Percentiles rank a stretch among this genome's conserved stretches.
phyloP scores from a whole-genome alignment of 345 rosid species.

The Raphanus raphanistrum region DNA sequence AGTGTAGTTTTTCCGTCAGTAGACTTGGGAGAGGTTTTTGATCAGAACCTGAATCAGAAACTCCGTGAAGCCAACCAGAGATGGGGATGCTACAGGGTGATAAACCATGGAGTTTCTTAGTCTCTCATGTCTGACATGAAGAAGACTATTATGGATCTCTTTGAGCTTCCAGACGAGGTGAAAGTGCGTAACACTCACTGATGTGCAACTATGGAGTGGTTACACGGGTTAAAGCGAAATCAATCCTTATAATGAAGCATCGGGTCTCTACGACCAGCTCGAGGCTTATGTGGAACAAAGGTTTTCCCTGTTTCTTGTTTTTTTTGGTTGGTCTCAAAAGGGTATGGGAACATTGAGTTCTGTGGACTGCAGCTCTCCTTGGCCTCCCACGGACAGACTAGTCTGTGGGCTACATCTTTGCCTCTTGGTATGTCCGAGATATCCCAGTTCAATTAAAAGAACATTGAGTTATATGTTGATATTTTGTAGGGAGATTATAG shows the following conservation, averaged over 20 bases:
- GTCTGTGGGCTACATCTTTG: too few relatives aligned
- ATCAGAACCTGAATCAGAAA: constrained; percentile 44
- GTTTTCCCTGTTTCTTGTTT: constrained; percentile 23
- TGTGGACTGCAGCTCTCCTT: too few relatives aligned
- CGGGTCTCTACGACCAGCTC: constrained; percentile 73
- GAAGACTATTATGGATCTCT: constrained; percentile 54
- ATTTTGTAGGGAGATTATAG: constrained; percentile 45
- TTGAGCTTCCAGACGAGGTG: constrained; percentile 64
- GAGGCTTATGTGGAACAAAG: constrained; percentile 67
- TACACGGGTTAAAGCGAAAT: constrained; percentile 42
- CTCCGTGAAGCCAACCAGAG: constrained; percentile 57
- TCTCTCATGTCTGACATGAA: constrained; percentile 65
- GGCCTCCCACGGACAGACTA: too few relatives aligned
- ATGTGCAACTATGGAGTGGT: constrained; percentile 73
- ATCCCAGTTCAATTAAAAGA: too few relatives aligned
- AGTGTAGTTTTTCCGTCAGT: constrained; percentile 42
- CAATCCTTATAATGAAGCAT: constrained; percentile 83
- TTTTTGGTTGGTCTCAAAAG: background rate
- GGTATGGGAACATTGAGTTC: background rate
- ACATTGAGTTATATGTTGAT: background rate
- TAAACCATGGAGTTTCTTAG: constrained; percentile 58
- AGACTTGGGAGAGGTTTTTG: constrained; percentile 51
- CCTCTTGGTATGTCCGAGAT: too few relatives aligned
- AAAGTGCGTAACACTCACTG: constrained; percentile 48
- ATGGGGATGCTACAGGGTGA: constrained; percentile 80